A percentile compares a stretch with the other conserved stretches of the same genome.
Evolutionary conservation across 306 rosid genomes (phyloP).

Genomic region (Erythrophleum fordii): DNA sequence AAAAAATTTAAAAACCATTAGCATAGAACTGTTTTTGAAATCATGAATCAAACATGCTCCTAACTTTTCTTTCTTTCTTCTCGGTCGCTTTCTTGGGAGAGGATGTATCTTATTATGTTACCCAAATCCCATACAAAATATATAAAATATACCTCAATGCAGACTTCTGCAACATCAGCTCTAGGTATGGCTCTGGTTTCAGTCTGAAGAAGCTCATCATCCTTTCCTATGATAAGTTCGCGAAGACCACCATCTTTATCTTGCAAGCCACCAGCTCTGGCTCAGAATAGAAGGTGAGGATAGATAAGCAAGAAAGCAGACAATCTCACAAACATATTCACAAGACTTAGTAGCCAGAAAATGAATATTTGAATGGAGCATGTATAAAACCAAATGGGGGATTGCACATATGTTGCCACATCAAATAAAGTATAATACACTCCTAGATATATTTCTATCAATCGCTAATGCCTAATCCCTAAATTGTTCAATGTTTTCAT

Average conservation of each 20-base stretch:
- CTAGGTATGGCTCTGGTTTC: constrained; percentile 84
- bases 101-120: background rate
- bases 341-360: background rate
- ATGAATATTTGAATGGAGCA: background rate
- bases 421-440: background rate
- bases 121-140: background rate
- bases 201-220: constrained; percentile 88
- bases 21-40: background rate
- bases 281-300: constrained; percentile 26
- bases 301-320: constrained; percentile 1
- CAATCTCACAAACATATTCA: background rate
- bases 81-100: background rate
- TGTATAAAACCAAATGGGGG: background rate
- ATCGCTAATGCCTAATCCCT: constrained; percentile 10
- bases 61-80: background rate
- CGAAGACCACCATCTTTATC: constrained; percentile 87
- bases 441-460: background rate
- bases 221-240: constrained; percentile 83
- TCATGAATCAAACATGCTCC: background rate
- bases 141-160: constrained; percentile 73
- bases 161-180: constrained; percentile 91
- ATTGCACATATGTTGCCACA: background rate
- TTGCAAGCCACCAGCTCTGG: constrained; percentile 93
- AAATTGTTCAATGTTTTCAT: background rate
- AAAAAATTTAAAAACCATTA: background rate